phyloP scores from a whole-genome alignment of 73 alveolate species.

The Uronychia setigera region DNA sequence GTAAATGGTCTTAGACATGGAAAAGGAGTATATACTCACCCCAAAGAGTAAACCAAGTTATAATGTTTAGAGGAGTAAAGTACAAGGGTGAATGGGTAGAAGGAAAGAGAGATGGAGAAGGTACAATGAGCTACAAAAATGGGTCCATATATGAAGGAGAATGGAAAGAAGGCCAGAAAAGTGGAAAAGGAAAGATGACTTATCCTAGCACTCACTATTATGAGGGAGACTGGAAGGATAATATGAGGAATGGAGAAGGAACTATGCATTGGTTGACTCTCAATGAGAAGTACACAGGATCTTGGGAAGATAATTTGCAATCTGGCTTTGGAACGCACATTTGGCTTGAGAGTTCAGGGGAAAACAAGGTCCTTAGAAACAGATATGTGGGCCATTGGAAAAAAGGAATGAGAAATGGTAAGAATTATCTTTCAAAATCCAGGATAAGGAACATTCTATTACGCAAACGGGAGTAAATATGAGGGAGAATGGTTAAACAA shows the following conservation, averaged over 20 bases:
- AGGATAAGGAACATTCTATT: conserved; percentile 96
- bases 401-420: conserved; percentile 93
- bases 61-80: conserved; percentile 52
- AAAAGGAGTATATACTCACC: conserved; percentile 68
- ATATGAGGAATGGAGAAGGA: conserved; percentile 96
- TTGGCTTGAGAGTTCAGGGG: conserved; percentile 93
- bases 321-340: conserved; percentile 98
- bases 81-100: conserved; percentile 92
- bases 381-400: conserved; percentile 98
- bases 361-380: conserved; percentile 92
- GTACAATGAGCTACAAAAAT: conserved; percentile 79
- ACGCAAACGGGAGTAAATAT: conserved; percentile 97
- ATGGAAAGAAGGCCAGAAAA: conserved; percentile 86
- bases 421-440: not conserved
- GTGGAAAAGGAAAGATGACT: conserved; percentile 94
- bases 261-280: conserved; percentile 92
- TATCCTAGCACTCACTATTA: conserved; percentile 93
- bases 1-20: conserved; percentile 93
- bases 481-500: conserved; percentile 98
- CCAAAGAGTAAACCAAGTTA: conserved; percentile 51
- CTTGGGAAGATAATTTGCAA: conserved; percentile 94
- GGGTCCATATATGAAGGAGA: conserved; percentile 94
- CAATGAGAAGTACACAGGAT: conserved; percentile 96
- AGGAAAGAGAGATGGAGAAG: conserved; percentile 92
- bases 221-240: conserved; percentile 95